Percentiles rank a stretch among this genome's conserved stretches.
phyloP scores from a whole-genome alignment of 257 asterid species.

The Nicotiana otophora region DNA sequence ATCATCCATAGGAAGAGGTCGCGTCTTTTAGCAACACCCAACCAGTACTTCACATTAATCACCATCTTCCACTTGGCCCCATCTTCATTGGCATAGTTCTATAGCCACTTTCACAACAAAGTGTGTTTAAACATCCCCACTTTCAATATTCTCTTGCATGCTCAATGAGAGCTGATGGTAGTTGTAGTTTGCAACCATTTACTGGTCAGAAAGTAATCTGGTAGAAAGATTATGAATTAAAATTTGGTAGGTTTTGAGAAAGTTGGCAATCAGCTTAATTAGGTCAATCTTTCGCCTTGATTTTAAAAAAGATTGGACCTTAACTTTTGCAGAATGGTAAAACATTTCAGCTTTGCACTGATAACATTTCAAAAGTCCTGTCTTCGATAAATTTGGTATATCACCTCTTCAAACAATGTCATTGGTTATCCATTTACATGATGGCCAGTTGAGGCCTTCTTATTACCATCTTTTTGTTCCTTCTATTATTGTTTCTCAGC shows the following conservation, averaged over 20 bases:
- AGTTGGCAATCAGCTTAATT: neutral
- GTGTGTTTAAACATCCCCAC: neutral
- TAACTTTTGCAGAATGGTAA: constrained; percentile 1
- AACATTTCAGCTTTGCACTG: neutral
- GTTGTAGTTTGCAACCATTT: neutral
- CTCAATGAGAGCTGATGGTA: neutral
- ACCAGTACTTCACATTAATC: neutral
- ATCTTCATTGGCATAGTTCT: neutral
- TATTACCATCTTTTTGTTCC: neutral
- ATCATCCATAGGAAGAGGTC: neutral
- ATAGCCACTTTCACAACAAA: neutral
- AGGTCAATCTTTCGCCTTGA: neutral
- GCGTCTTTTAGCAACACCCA: neutral
- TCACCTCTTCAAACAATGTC: neutral
- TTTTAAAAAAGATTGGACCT: neutral
- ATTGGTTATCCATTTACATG: neutral
- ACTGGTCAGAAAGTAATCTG: neutral
- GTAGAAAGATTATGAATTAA: neutral
- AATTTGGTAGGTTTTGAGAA: neutral
- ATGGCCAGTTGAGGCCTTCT: neutral
- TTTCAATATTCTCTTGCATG: neutral
- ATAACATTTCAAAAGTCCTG: neutral
- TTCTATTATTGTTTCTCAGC: neutral
- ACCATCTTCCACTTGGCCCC: neutral
- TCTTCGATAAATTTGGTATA: neutral